phyloP scores from a whole-genome alignment of 1,284 basidiomycete species.

The Fomitopsis schrenkii region DNA sequence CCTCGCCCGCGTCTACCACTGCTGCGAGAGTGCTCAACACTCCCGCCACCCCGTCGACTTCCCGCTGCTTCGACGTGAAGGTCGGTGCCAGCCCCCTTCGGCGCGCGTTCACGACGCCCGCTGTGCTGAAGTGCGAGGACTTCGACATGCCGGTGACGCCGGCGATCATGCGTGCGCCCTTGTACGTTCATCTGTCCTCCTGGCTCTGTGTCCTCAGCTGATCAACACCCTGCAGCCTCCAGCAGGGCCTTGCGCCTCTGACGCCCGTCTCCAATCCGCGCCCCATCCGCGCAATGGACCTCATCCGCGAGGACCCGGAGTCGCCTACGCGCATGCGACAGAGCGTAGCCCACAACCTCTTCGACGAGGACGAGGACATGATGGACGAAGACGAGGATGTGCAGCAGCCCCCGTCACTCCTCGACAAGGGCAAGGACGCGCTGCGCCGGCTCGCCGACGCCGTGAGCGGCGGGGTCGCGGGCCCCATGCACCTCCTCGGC shows the following conservation, averaged over 20 bases:
- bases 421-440: too few relatives aligned
- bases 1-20: not conserved
- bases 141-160: not conserved
- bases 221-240: not conserved
- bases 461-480: too few relatives aligned
- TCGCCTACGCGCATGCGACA: not conserved
- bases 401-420: too few relatives aligned
- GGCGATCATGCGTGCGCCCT: not conserved
- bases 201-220: not conserved
- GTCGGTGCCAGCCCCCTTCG: not conserved
- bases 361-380: not conserved
- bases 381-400: not conserved
- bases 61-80: not conserved
- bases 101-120: not conserved
- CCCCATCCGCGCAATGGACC: not conserved
- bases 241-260: not conserved
- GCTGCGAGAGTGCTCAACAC: not conserved
- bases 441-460: too few relatives aligned
- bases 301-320: not conserved
- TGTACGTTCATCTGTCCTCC: not conserved
- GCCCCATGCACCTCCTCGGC: too few relatives aligned
- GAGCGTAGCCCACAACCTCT: not conserved
- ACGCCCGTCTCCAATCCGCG: not conserved
- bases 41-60: not conserved
- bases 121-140: not conserved